Conservation (phyloP, 768 basidiomycete genomes). For the Suillus placidus region DNA sequence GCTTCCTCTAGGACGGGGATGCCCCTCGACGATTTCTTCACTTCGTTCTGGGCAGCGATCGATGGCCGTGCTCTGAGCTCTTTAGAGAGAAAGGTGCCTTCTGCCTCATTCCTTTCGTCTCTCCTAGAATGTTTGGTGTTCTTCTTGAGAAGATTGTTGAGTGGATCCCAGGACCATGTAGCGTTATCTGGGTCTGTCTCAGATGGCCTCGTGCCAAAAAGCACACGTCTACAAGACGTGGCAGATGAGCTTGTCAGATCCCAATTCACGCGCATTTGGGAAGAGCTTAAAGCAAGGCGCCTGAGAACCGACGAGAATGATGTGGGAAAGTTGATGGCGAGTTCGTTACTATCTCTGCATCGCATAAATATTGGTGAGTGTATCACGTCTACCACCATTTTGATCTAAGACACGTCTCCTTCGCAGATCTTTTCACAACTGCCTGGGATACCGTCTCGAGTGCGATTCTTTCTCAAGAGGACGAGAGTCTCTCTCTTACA, state of each 20-base stretch:
- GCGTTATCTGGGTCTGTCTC: conserved; percentile 3
- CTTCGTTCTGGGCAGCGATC: conserved; percentile 82
- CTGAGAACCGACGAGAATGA: conserved; percentile 50
- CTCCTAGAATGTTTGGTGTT: conserved; percentile 72
- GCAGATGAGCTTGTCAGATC: conserved; percentile 40
- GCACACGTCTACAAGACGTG: conserved; percentile 6
- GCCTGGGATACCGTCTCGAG: conserved; percentile 49
- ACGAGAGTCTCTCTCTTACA: conserved; percentile 2
- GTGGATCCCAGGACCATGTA: conserved; percentile 20
- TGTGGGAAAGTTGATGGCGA: conserved; percentile 48
- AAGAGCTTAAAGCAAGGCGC: conserved; percentile 43
- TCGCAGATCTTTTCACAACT: conserved; percentile 47
- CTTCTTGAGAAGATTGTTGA: conserved; percentile 47
- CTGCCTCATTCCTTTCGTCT: conserved; percentile 68
- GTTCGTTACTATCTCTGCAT: conserved; percentile 37
- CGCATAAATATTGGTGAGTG: conserved; percentile 29
- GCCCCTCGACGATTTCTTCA: conserved; percentile 56
- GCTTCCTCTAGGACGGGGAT: conserved; percentile 20
- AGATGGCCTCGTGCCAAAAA: conserved; percentile 12
- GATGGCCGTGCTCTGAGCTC: conserved; percentile 66
- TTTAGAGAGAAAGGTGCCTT: conserved; percentile 52
- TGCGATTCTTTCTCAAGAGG: conserved; percentile 14
- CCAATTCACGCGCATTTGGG: conserved; percentile 53
- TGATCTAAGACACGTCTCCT: not conserved
- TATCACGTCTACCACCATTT: conserved; percentile 11